These are phyloP conservation scores for Cryptosporidium viatorum DNA, from an alignment of 169 alveolate species.

Conservation along the genomic window DNA sequence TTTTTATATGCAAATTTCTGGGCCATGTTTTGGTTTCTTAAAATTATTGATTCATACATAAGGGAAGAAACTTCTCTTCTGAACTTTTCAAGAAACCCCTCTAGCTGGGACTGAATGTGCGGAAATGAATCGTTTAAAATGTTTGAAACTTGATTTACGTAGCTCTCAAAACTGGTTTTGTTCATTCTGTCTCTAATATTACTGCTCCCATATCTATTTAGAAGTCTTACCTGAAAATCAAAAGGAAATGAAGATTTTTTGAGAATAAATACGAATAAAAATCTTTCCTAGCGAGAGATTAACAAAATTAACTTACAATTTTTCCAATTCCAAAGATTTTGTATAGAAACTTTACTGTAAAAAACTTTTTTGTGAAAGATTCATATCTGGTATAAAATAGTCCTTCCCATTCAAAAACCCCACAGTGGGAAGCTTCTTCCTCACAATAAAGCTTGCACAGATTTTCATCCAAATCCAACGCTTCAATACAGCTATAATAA, in stretches of 20 bases:
- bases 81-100: constrained; percentile 17
- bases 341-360: constrained; percentile 15
- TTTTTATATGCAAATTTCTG: not conserved
- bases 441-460: not conserved
- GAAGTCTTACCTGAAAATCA: not conserved
- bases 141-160: not conserved
- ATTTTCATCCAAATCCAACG: constrained; percentile 9
- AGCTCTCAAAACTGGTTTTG: not conserved
- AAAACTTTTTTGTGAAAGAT: constrained; percentile 37
- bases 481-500: constrained; percentile 52
- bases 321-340: constrained; percentile 39
- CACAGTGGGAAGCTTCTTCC: constrained; percentile 41
- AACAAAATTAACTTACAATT: constrained; percentile 15
- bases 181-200: not conserved
- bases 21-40: not conserved
- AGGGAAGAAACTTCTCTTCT: constrained; percentile 7
- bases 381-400: constrained; percentile 59
- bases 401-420: constrained; percentile 55
- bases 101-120: constrained; percentile 29
- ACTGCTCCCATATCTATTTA: not conserved
- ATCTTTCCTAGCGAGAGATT: not conserved
- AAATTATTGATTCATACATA: constrained; percentile 6
- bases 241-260: not conserved
- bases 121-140: constrained; percentile 29
- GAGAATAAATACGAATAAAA: too few relatives aligned